Conservation (phyloP, 2,329 filamentous ascomycete species). For the Diaporthe ampelina region DNA sequence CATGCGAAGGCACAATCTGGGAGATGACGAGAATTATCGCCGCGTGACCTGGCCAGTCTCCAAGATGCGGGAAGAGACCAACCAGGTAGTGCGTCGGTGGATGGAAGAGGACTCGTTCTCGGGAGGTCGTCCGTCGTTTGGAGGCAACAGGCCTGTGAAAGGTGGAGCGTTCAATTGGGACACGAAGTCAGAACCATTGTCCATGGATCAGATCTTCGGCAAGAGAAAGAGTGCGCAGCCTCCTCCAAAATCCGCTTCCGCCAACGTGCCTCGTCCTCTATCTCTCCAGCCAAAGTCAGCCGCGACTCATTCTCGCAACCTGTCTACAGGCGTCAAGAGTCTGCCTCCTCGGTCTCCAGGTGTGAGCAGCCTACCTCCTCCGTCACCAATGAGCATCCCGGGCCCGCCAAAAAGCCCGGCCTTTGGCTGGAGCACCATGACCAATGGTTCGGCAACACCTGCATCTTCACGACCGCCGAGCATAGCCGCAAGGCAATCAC, state of each 20-base stretch:
- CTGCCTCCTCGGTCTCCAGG: slow-evolving; percentile 36
- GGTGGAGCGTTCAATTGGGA: slow-evolving; percentile 74
- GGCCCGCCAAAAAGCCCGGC: slow-evolving; percentile 35
- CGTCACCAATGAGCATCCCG: slow-evolving; percentile 40
- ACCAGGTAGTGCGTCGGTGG: slow-evolving; percentile 74
- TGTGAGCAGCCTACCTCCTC: slow-evolving; percentile 36
- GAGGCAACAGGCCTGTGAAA: slow-evolving; percentile 57
- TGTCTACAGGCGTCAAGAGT: slow-evolving; percentile 32
- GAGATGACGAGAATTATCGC: slow-evolving; percentile 72
- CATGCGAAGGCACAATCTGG: slow-evolving; percentile 67
- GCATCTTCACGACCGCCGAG: slow-evolving; percentile 38
- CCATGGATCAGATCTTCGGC: slow-evolving; percentile 61
- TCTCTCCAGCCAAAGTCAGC: slow-evolving; percentile 23
- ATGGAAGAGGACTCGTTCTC: slow-evolving; percentile 75
- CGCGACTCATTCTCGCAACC: slow-evolving; percentile 31
- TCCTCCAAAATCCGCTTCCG: slow-evolving; percentile 47
- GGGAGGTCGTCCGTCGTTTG: slow-evolving; percentile 59
- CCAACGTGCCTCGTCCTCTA: slow-evolving; percentile 42
- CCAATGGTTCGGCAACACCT: slow-evolving; percentile 35
- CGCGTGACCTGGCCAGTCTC: slow-evolving; percentile 72
- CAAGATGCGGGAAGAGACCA: slow-evolving; percentile 64
- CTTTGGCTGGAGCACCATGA: slow-evolving; percentile 39
- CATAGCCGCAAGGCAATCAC: slow-evolving; percentile 30
- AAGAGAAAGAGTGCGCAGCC: slow-evolving; percentile 50
- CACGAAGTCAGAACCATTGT: slow-evolving; percentile 63